Evolutionary conservation across 2,329 filamentous ascomycete genomes (phyloP).

Genomic region (Microthyrium microscopicum): DNA sequence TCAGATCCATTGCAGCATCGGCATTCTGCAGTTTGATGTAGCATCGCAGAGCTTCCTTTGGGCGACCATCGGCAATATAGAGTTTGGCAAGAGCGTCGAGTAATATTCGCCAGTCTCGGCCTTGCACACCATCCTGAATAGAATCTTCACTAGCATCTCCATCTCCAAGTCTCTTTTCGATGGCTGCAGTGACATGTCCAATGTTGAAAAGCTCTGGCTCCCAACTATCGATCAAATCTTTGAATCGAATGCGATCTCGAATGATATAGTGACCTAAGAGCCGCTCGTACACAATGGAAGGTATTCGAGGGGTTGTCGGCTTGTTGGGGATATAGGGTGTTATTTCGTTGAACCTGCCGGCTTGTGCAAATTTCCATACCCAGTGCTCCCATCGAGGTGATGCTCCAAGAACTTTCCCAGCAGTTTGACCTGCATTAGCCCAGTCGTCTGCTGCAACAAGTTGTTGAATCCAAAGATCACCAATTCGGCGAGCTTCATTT

Average conservation of each 20-base stretch:
- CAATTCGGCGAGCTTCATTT: conserved; percentile 78
- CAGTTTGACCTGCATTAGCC: conserved; percentile 60
- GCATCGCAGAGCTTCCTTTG: conserved; percentile 69
- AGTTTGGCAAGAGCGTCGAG: conserved; percentile 72
- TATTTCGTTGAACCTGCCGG: conserved; percentile 78
- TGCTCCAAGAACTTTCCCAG: conserved; percentile 65
- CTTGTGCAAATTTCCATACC: conserved; percentile 81
- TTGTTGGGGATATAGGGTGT: conserved; percentile 64
- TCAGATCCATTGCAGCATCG: conserved; percentile 71
- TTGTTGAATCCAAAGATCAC: conserved; percentile 85
- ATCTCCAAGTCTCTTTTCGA: conserved; percentile 68
- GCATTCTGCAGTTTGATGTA: conserved; percentile 88
- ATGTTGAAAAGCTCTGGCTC: conserved; percentile 70
- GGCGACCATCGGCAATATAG: conserved; percentile 64
- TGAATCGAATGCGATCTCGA: conserved; percentile 57
- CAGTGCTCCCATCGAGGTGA: conserved; percentile 84
- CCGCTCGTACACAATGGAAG: conserved; percentile 72
- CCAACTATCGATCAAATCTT: conserved; percentile 69
- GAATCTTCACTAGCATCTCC: conserved; percentile 61
- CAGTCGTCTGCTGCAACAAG: conserved; percentile 61
- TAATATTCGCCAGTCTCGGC: conserved; percentile 78
- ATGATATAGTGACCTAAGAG: conserved; percentile 79
- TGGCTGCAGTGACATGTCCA: conserved; percentile 54
- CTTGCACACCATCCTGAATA: conserved; percentile 53
- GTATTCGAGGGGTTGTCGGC: conserved; percentile 61